phyloP scores from a whole-genome alignment of 768 basidiomycete genomes.

The Candolleomyces aberdarensis region DNA sequence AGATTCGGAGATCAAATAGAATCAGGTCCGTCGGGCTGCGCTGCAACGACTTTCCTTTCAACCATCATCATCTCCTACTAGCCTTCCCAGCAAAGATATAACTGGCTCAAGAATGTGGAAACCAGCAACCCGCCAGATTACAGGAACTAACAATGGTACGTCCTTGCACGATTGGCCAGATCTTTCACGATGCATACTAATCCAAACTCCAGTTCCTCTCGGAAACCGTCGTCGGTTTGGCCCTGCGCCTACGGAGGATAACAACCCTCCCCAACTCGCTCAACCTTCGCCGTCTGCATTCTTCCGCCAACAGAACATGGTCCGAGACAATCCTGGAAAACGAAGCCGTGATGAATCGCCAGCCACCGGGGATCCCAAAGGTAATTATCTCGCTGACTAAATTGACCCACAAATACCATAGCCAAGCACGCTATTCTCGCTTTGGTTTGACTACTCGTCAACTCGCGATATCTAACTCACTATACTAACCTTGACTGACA shows the following conservation, averaged over 20 bases:
- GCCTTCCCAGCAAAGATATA: conserved; percentile 24
- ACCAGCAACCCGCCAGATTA: conserved; percentile 84
- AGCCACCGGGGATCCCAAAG: conserved; percentile 57
- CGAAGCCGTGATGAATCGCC: conserved; percentile 70
- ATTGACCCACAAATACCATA: neutral
- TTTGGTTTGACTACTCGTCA: conserved; percentile 19
- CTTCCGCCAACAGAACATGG: conserved; percentile 61
- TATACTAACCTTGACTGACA: conserved; percentile 44
- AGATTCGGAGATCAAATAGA: no score
- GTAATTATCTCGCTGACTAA: conserved; percentile 50
- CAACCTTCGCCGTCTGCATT: conserved; percentile 86
- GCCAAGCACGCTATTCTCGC: conserved; percentile 12
- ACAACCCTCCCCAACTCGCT: conserved; percentile 77
- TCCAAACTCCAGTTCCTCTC: conserved; percentile 58
- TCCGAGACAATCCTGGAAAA: conserved; percentile 53
- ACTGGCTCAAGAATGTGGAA: conserved; percentile 65
- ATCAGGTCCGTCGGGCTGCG: no score
- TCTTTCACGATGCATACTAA: conserved; percentile 9
- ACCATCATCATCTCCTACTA: conserved; percentile 24
- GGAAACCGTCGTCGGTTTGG: conserved; percentile 91
- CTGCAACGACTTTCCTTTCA: conserved; percentile 8
- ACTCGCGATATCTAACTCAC: conserved; percentile 15
- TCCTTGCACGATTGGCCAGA: conserved; percentile 8
- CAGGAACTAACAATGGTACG: conserved; percentile 90
- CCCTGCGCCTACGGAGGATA: conserved; percentile 79